Conservation (phyloP, 1,139 yeast species). For the Yamadazyma kanchanaburiensis region DNA sequence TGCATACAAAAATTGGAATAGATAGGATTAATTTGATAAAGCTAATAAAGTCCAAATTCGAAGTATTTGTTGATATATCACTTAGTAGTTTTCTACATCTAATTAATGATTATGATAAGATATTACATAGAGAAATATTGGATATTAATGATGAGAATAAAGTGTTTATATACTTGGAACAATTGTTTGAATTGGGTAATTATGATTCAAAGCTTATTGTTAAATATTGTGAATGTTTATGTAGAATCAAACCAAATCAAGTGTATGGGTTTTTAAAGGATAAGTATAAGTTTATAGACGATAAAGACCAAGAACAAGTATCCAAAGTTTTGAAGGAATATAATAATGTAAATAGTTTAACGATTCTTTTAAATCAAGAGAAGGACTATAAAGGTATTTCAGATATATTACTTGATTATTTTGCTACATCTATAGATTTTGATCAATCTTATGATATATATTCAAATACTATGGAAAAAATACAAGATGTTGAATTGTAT, state of each 20-base stretch:
- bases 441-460: slow-evolving; percentile 34
- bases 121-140: slow-evolving; percentile 35
- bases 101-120: slow-evolving; percentile 34
- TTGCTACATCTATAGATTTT: slow-evolving; percentile 15
- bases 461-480: slow-evolving; percentile 34
- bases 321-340: slow-evolving; percentile 19
- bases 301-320: slow-evolving; percentile 16
- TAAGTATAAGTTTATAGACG: slow-evolving; percentile 1
- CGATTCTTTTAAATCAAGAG: slow-evolving; percentile 21
- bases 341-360: slow-evolving; percentile 29
- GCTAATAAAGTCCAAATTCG: slow-evolving; percentile 37
- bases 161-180: slow-evolving; percentile 26
- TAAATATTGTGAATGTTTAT: slow-evolving; percentile 3
- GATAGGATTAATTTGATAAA: slow-evolving; percentile 33
- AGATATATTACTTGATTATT: too few relatives aligned
- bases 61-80: slow-evolving; percentile 29
- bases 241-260: background rate
- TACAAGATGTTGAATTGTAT: slow-evolving; percentile 19
- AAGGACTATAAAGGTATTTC: slow-evolving; percentile 25
- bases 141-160: slow-evolving; percentile 19
- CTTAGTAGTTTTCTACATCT: slow-evolving; percentile 32
- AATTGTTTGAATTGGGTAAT: slow-evolving; percentile 12
- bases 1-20: slow-evolving; percentile 20
- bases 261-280: slow-evolving; percentile 3
- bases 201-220: slow-evolving; percentile 15